Evolutionary conservation across 2,329 filamentous ascomycete genomes (phyloP).

Genomic region (Dothideomycetidae sp.): DNA sequence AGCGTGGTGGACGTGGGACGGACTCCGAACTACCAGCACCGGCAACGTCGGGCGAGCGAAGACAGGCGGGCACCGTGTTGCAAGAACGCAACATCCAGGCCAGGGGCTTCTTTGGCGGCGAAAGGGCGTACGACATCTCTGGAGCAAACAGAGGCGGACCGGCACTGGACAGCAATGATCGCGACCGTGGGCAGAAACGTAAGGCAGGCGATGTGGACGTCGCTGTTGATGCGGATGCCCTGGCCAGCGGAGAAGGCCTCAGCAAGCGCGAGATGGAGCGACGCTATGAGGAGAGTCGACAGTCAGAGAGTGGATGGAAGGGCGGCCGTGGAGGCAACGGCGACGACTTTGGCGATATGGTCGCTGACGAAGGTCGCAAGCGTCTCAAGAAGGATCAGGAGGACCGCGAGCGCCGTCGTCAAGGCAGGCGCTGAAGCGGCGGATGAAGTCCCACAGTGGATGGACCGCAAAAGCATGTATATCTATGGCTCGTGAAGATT

Average conservation of each 20-base stretch:
- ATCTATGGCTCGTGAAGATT: no score
- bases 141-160: conserved; percentile 44
- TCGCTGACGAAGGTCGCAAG: conserved; percentile 84
- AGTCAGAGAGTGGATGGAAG: conserved; percentile 48
- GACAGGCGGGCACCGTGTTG: conserved; percentile 76
- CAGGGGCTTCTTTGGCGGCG: conserved; percentile 91
- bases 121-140: conserved; percentile 78
- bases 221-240: conserved; percentile 70
- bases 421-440: no score
- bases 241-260: conserved; percentile 61
- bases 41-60: conserved; percentile 17
- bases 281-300: conserved; percentile 60
- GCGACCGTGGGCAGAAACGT: conserved; percentile 60
- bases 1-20: conserved; percentile 48
- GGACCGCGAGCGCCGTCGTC: conserved; percentile 42
- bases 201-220: conserved; percentile 94
- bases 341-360: conserved; percentile 90
- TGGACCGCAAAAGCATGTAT: no score
- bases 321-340: conserved; percentile 58
- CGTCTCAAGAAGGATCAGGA: conserved; percentile 79
- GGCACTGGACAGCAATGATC: conserved; percentile 57
- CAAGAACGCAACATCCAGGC: conserved; percentile 75
- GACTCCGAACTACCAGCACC: conserved; percentile 65
- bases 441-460: no score
- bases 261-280: conserved; percentile 70